A percentile compares a stretch with the other conserved stretches of the same genome.
These are phyloP conservation scores for Phytophthora megakarya DNA, from an alignment of 352 stramenopile genomes.

Conservation along the genomic window DNA sequence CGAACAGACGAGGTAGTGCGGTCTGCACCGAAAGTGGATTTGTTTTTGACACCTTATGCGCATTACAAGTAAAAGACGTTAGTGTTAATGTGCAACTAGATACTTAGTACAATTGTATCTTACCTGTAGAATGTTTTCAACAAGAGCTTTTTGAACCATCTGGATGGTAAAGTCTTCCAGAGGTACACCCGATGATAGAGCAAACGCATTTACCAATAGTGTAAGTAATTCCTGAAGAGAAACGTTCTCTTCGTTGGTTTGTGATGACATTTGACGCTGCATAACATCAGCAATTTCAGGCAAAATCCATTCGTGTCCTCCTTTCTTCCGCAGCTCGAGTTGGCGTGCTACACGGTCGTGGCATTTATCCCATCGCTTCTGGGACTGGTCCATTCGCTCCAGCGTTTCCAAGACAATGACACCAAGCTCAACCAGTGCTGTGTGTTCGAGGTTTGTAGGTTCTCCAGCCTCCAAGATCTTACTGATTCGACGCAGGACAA, in stretches of 20 bases:
- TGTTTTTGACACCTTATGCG: slow-evolving; percentile 31
- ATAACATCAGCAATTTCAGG: slow-evolving; percentile 67
- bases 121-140: slow-evolving; percentile 59
- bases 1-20: slow-evolving; percentile 42
- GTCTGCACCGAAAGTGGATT: slow-evolving; percentile 27
- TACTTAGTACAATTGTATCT: background rate
- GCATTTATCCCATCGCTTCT: slow-evolving; percentile 59
- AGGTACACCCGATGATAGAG: slow-evolving; percentile 46
- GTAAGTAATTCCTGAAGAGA: slow-evolving; percentile 57
- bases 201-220: slow-evolving; percentile 68
- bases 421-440: slow-evolving; percentile 68
- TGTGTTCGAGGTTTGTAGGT: slow-evolving; percentile 54
- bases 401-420: slow-evolving; percentile 78
- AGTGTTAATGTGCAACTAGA: background rate
- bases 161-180: slow-evolving; percentile 74
- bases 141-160: slow-evolving; percentile 63
- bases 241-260: slow-evolving; percentile 24
- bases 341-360: slow-evolving; percentile 54
- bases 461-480: slow-evolving; percentile 75
- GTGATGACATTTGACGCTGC: slow-evolving; percentile 47
- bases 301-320: slow-evolving; percentile 68
- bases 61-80: slow-evolving; percentile 5
- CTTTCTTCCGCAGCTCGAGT: slow-evolving; percentile 52
- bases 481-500: slow-evolving; percentile 69
- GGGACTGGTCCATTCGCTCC: slow-evolving; percentile 65